Percentiles rank a stretch among this genome's conserved stretches.
Conservation (phyloP, 805 yeast genomes). For the Danielozyma ontarioensis region DNA sequence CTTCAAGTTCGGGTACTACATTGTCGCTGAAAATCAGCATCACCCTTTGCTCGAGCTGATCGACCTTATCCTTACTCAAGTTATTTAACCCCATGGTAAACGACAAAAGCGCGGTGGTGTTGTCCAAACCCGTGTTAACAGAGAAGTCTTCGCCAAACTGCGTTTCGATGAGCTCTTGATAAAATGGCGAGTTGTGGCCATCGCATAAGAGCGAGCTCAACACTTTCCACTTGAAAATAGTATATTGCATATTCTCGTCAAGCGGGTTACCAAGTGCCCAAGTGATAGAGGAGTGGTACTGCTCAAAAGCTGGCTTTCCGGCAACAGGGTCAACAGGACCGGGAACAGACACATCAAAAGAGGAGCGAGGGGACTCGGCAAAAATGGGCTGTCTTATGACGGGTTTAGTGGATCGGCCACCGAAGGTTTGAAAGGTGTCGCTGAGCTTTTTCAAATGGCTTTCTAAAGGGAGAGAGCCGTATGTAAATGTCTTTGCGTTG, state of each 20-base stretch:
- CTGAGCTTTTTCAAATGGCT: constrained; percentile 57
- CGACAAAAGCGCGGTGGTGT: constrained; percentile 68
- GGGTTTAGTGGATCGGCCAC: constrained; percentile 34
- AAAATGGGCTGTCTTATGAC: constrained; percentile 45
- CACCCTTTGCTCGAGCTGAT: constrained; percentile 47
- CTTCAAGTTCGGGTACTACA: constrained; percentile 27
- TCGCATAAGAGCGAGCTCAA: constrained; percentile 70
- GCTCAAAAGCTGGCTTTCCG: constrained; percentile 60
- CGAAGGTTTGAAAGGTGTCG: constrained; percentile 47
- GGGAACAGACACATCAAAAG: constrained; percentile 21
- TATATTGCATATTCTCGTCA: constrained; percentile 48
- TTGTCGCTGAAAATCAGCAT: constrained; percentile 40
- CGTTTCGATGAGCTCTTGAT: constrained; percentile 79
- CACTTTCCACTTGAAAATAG: constrained; percentile 66
- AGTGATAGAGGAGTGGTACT: constrained; percentile 75
- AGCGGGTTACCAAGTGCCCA: constrained; percentile 80
- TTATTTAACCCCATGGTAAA: constrained; percentile 88
- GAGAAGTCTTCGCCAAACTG: constrained; percentile 83
- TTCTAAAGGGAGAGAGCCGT: constrained; percentile 69
- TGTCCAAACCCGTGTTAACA: constrained; percentile 83
- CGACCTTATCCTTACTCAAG: constrained; percentile 40
- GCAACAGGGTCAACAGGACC: constrained; percentile 73
- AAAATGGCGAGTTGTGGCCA: constrained; percentile 89
- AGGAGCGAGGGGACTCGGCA: constrained; percentile 11
- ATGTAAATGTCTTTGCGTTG: constrained; percentile 80